These are phyloP conservation scores for Prunella vulgaris DNA, from an alignment of 257 asterid species.

Conservation along the genomic window DNA sequence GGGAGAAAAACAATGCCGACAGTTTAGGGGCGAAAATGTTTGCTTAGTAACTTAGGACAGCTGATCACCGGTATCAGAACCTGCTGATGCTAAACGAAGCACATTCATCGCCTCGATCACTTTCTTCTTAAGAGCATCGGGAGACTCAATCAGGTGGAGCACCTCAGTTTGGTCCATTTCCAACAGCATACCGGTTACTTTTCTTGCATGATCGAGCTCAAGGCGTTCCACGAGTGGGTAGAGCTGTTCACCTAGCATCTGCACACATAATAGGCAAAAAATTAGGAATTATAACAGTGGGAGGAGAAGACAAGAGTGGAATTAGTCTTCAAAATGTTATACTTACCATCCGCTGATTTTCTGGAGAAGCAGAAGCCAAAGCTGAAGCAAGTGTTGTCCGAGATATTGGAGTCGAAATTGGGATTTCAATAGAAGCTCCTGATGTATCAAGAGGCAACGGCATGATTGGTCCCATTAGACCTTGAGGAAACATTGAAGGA, in stretches of 20 bases:
- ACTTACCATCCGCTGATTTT: conserved; percentile 58
- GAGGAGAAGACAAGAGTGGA: neutral
- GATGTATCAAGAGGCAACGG: conserved; percentile 37
- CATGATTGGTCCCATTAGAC: conserved; percentile 40
- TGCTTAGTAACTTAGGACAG: conserved; percentile 13
- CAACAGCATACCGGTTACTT: conserved; percentile 82
- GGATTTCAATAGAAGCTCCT: conserved; percentile 33
- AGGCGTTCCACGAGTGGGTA: conserved; percentile 66
- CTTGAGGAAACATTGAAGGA: conserved; percentile 40
- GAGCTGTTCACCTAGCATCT: conserved; percentile 82
- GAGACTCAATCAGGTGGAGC: conserved; percentile 81
- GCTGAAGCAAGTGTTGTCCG: conserved; percentile 71
- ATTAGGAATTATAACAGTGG: neutral
- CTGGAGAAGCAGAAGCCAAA: conserved; percentile 74
- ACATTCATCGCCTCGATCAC: conserved; percentile 77
- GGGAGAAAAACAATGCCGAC: neutral
- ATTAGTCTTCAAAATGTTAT: too few species aligned
- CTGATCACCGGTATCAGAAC: conserved; percentile 25
- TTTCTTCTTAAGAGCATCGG: conserved; percentile 76
- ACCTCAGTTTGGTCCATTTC: conserved; percentile 95
- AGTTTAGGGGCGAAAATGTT: neutral
- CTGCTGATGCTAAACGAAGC: conserved; percentile 43
- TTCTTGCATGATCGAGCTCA: conserved; percentile 53
- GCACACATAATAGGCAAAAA: conserved; percentile 2
- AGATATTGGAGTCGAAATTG: conserved; percentile 38